Percentiles rank a stretch among this genome's conserved stretches.
Conservation (phyloP, 305 asterid genomes). For the Solanum hybrid region DNA sequence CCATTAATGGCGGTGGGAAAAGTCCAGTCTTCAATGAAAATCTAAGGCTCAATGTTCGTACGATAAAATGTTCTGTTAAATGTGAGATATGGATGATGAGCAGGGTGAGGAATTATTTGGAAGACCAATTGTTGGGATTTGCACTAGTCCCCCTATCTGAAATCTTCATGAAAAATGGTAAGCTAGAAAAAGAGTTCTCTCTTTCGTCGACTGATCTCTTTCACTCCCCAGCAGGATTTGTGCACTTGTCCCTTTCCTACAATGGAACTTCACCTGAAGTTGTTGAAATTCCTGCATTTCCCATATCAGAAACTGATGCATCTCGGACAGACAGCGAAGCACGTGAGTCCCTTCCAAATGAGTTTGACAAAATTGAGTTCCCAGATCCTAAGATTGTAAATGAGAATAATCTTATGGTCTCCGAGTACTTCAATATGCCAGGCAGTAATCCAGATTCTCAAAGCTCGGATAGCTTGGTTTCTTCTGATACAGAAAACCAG, state of each 20-base stretch:
- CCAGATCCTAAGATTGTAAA: slow-evolving; percentile 81
- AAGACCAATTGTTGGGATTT: slow-evolving; percentile 93
- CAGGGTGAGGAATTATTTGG: slow-evolving; percentile 83
- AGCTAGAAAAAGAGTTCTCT: slow-evolving; percentile 72
- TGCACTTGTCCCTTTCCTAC: slow-evolving; percentile 60
- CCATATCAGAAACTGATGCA: slow-evolving; percentile 18
- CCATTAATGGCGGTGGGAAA: slow-evolving; percentile 83
- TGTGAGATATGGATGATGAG: slow-evolving; percentile 99
- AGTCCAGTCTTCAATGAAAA: slow-evolving; percentile 75
- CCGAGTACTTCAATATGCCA: slow-evolving; percentile 63
- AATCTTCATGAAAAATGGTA: slow-evolving; percentile 45
- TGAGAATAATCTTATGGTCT: slow-evolving; percentile 83
- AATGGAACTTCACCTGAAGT: slow-evolving; percentile 65
- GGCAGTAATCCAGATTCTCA: slow-evolving; percentile 41
- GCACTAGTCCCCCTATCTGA: slow-evolving; percentile 86
- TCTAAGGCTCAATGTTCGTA: slow-evolving; percentile 43
- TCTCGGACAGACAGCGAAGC: slow-evolving; percentile 27
- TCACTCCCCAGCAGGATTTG: slow-evolving; percentile 97
- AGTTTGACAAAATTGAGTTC: slow-evolving; percentile 75
- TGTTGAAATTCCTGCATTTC: slow-evolving; percentile 40
- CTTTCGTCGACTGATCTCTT: slow-evolving; percentile 89
- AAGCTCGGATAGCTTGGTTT: slow-evolving; percentile 44
- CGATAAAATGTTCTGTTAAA: slow-evolving; percentile 61
- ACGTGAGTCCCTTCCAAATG: slow-evolving; percentile 26
- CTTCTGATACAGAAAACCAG: slow-evolving; percentile 51